These are phyloP conservation scores for Cyberlindnera mycetangii DNA, from an alignment of 805 yeast genomes.

Conservation along the genomic window DNA sequence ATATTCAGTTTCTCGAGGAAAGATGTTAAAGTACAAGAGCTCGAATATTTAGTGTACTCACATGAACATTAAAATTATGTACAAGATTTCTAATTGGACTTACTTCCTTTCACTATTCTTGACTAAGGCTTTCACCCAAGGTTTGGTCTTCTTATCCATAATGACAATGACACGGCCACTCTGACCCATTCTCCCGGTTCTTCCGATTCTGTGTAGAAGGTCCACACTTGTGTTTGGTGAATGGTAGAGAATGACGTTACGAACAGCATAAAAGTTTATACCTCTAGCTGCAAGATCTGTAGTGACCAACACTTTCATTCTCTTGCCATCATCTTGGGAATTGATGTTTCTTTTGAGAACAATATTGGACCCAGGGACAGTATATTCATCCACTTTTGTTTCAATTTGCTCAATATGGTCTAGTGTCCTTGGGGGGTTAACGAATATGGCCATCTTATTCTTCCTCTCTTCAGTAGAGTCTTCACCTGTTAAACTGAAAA, in stretches of 20 bases:
- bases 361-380: constrained; percentile 36
- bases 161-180: constrained; percentile 85
- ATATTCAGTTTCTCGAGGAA: background rate
- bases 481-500: constrained; percentile 64
- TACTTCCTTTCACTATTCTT: constrained; percentile 25
- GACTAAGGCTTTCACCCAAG: constrained; percentile 74
- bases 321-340: constrained; percentile 15
- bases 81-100: background rate
- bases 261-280: constrained; percentile 74
- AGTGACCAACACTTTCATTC: constrained; percentile 69
- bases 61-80: background rate
- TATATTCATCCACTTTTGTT: constrained; percentile 12
- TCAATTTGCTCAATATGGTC: constrained; percentile 24
- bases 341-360: constrained; percentile 18
- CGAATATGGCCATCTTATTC: constrained; percentile 54
- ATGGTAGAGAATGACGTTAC: constrained; percentile 81
- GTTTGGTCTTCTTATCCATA: constrained; percentile 61
- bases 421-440: constrained; percentile 53
- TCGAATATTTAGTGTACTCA: background rate
- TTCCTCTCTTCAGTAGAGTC: constrained; percentile 60
- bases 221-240: constrained; percentile 84
- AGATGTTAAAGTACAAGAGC: background rate
- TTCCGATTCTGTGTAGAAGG: constrained; percentile 85
- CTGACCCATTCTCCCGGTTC: constrained; percentile 91
- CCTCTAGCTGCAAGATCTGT: constrained; percentile 93